Percentiles rank a stretch among this genome's conserved stretches.
phyloP scores from a whole-genome alignment of 805 yeast genomes.

The Pichia rugopelliculosa region DNA sequence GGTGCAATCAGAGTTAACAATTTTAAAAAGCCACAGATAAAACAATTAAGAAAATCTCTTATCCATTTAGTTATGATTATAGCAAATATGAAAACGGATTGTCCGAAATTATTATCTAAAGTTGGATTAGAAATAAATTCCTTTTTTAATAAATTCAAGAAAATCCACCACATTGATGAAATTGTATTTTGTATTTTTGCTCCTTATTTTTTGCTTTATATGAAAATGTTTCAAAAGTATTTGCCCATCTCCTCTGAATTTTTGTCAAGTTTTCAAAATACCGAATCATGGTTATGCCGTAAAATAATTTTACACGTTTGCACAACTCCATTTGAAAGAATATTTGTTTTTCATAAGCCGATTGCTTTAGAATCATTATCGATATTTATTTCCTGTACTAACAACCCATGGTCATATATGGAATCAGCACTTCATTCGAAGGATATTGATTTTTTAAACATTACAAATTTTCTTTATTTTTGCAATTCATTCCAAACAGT shows the following conservation, averaged over 20 bases:
- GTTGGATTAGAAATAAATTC: constrained; percentile 15
- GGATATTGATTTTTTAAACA: constrained; percentile 12
- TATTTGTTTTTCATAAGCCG: constrained; percentile 10
- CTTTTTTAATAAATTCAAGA: constrained; percentile 9
- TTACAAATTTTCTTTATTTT: constrained; percentile 21
- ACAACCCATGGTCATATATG: constrained; percentile 24
- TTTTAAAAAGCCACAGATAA: constrained; percentile 1
- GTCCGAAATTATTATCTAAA: constrained; percentile 8
- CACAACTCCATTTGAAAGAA: constrained; percentile 12
- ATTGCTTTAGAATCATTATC: constrained; percentile 19
- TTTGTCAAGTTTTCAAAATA: constrained; percentile 6
- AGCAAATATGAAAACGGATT: constrained; percentile 17
- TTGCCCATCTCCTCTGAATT: constrained; percentile 7
- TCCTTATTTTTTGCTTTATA: constrained; percentile 18
- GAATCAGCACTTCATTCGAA: constrained; percentile 10
- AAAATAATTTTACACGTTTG: constrained; percentile 15
- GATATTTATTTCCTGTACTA: constrained; percentile 15
- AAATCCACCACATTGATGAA: constrained; percentile 4
- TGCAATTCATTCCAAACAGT: constrained; percentile 19
- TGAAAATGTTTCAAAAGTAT: constrained; percentile 16
- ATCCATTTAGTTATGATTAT: constrained; percentile 20
- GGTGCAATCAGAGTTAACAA: background rate
- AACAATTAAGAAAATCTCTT: constrained; percentile 18
- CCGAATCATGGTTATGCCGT: constrained; percentile 11
- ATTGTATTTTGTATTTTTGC: constrained; percentile 13